A percentile compares a stretch with the other conserved stretches of the same genome.
Conservation (phyloP, 1,284 basidiomycete genomes). For the Psilocybe mexicana region DNA sequence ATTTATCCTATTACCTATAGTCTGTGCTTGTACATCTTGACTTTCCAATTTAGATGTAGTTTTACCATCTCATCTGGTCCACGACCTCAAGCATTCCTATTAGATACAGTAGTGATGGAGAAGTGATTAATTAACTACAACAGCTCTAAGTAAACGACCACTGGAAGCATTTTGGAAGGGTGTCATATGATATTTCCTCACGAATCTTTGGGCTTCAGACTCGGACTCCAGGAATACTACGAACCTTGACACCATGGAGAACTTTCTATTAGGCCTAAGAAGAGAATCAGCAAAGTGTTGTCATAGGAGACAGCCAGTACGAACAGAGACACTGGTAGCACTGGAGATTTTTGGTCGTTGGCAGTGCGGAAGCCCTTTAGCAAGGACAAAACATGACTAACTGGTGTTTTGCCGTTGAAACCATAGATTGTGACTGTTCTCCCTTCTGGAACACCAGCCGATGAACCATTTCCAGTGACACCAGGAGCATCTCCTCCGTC, state of each 20-base stretch:
- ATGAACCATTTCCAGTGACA: conserved; percentile 51
- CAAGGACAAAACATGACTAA: conserved; percentile 38
- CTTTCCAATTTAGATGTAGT: conserved; percentile 10
- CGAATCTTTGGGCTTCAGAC: conserved; percentile 68
- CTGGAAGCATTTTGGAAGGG: conserved; percentile 38
- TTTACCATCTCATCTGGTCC: conserved; percentile 8
- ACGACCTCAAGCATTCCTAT: too few relatives aligned
- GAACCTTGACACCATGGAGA: conserved; percentile 49
- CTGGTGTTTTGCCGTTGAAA: conserved; percentile 48
- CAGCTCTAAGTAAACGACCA: conserved; percentile 53
- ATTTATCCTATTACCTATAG: conserved; percentile 20
- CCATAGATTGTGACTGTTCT: conserved; percentile 62
- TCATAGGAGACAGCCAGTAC: conserved; percentile 27
- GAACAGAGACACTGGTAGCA: conserved; percentile 46
- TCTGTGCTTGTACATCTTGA: conserved; percentile 15
- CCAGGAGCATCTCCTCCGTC: background rate
- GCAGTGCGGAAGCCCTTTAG: conserved; percentile 49
- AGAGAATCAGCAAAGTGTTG: conserved; percentile 1
- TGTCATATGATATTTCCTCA: conserved; percentile 62
- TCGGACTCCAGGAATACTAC: conserved; percentile 53
- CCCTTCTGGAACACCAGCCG: conserved; percentile 50
- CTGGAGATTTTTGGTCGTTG: conserved; percentile 24
- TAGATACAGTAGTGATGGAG: conserved; percentile 3
- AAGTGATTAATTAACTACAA: conserved; percentile 57
- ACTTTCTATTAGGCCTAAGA: conserved; percentile 38